Evolutionary conservation across 352 stramenopile species (phyloP).

Genomic region (Phytopythium montanum): DNA sequence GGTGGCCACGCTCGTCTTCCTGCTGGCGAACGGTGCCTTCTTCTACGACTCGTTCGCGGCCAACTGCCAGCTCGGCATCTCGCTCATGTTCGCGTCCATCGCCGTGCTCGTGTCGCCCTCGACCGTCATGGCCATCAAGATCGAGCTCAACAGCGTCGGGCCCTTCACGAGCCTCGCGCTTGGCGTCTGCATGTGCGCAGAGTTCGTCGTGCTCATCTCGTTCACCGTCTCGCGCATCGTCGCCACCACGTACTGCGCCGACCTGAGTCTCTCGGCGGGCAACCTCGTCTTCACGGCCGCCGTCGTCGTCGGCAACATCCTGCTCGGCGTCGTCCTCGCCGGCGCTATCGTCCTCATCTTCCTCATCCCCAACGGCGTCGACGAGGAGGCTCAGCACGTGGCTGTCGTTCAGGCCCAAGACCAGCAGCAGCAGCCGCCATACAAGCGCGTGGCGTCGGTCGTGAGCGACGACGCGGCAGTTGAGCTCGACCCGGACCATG

Average conservation of each 20-base stretch:
- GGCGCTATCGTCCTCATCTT: slow-evolving; percentile 57
- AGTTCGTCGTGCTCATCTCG: slow-evolving; percentile 65
- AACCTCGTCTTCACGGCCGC: slow-evolving; percentile 51
- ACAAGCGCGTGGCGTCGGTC: slow-evolving; percentile 8
- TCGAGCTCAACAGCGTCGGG: slow-evolving; percentile 61
- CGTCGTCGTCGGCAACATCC: slow-evolving; percentile 49
- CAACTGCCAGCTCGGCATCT: slow-evolving; percentile 51
- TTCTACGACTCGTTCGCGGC: slow-evolving; percentile 41
- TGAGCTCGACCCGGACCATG: slow-evolving; percentile 22
- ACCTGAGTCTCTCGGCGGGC: slow-evolving; percentile 39
- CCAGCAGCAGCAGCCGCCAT: neutral
- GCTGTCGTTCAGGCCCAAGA: neutral
- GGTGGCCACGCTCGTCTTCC: slow-evolving; percentile 36
- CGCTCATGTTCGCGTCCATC: slow-evolving; percentile 67
- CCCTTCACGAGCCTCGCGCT: slow-evolving; percentile 67
- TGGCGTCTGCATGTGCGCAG: slow-evolving; percentile 53
- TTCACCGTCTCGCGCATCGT: slow-evolving; percentile 63
- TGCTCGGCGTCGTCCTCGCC: slow-evolving; percentile 42
- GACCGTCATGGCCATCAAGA: slow-evolving; percentile 74
- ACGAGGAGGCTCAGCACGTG: slow-evolving; percentile 10
- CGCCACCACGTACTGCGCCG: slow-evolving; percentile 53
- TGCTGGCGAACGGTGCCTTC: slow-evolving; percentile 40
- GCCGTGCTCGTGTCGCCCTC: slow-evolving; percentile 59
- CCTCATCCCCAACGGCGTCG: slow-evolving; percentile 33
- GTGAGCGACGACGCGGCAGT: slow-evolving; percentile 20